Conservation (phyloP, 805 yeast genomes). For the Kodamaea jinghongensis region DNA sequence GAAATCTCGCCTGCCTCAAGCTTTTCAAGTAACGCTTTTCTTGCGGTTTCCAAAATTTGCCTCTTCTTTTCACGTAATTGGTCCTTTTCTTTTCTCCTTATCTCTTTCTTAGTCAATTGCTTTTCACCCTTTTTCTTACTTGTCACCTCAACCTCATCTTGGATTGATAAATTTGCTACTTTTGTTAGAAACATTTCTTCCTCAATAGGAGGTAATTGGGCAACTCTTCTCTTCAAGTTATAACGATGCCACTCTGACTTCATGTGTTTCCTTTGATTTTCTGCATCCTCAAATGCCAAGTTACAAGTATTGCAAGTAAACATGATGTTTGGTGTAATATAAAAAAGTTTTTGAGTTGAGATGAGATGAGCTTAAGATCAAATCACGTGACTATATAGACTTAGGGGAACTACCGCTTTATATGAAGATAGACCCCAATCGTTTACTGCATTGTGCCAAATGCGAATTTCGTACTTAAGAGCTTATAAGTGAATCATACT, state of each 20-base stretch:
- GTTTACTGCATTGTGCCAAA: no score
- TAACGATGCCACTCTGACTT: constrained; percentile 47
- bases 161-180: constrained; percentile 18
- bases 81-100: constrained; percentile 49
- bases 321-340: constrained; percentile 3
- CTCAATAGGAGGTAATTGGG: constrained; percentile 27
- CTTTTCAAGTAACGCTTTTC: constrained; percentile 35
- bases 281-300: constrained; percentile 36
- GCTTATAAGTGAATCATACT: not conserved
- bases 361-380: constrained; percentile 1
- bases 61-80: constrained; percentile 48
- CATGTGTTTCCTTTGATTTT: constrained; percentile 42
- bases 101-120: constrained; percentile 47
- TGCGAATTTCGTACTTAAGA: no score
- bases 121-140: constrained; percentile 20
- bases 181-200: constrained; percentile 22
- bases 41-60: constrained; percentile 47
- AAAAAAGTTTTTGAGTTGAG: not conserved
- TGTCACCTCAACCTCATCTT: constrained; percentile 13
- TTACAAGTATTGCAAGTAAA: constrained; percentile 43
- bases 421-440: no score
- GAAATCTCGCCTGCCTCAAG: constrained; percentile 22
- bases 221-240: constrained; percentile 43
- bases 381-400: not conserved
- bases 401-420: no score